A percentile compares a stretch with the other conserved stretches of the same genome.
phyloP scores from a whole-genome alignment of 2,329 filamentous ascomycete species.

The Emericellopsis atlantica region DNA sequence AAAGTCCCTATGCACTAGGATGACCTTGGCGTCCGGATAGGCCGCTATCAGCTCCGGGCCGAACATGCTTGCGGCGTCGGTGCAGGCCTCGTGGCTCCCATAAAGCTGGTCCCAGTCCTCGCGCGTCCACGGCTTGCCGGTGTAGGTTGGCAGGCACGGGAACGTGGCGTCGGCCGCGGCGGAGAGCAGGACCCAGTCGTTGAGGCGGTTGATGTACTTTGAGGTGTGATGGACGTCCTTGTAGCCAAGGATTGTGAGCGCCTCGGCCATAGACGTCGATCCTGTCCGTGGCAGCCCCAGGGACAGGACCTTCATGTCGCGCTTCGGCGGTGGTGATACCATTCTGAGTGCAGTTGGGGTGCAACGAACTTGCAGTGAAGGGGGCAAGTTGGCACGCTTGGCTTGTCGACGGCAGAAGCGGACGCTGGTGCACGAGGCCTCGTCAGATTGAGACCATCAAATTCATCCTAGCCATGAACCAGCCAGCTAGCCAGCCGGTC shows the following conservation, averaged over 20 bases:
- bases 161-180: conserved; percentile 17
- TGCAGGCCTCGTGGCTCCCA: conserved; percentile 14
- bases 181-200: conserved; percentile 12
- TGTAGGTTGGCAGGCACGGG: conserved; percentile 12
- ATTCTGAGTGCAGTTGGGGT: too few species aligned
- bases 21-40: conserved; percentile 20
- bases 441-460: too few species aligned
- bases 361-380: too few species aligned
- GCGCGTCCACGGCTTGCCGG: conserved; percentile 11
- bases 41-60: conserved; percentile 12
- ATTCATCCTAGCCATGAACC: too few species aligned
- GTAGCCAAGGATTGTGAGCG: conserved; percentile 18
- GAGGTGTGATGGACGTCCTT: conserved; percentile 17
- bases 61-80: conserved; percentile 15
- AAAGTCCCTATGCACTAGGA: conserved; percentile 16
- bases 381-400: too few species aligned
- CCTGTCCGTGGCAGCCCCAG: conserved; percentile 18
- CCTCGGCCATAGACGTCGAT: conserved; percentile 18
- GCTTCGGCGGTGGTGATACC: not conserved
- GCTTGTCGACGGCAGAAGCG: too few species aligned
- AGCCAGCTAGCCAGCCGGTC: too few species aligned
- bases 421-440: too few species aligned
- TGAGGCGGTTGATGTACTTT: conserved; percentile 9
- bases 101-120: conserved; percentile 19
- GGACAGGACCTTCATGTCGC: conserved; percentile 15